phyloP scores from a whole-genome alignment of 2,329 filamentous ascomycete genomes.

The Escovopsis sp. region DNA sequence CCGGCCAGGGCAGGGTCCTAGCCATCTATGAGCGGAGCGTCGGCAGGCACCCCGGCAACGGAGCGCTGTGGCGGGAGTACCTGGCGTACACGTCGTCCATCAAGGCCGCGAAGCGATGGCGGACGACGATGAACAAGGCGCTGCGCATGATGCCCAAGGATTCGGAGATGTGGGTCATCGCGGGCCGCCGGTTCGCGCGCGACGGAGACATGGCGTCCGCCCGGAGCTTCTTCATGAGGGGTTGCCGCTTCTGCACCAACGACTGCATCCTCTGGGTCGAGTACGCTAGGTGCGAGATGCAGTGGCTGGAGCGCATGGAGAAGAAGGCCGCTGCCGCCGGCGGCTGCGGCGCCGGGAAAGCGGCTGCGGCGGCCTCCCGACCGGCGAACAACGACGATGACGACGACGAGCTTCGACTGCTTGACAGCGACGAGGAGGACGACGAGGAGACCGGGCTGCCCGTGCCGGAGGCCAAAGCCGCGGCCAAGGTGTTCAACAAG shows the following conservation, averaged over 20 bases:
- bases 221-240: conserved; percentile 73
- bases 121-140: conserved; percentile 49
- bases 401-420: conserved; percentile 30
- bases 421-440: conserved; percentile 30
- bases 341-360: conserved; percentile 13
- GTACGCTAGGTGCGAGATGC: conserved; percentile 83
- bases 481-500: conserved; percentile 31
- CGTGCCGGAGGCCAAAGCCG: conserved; percentile 29
- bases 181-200: conserved; percentile 60
- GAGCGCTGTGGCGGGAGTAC: conserved; percentile 80
- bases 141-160: conserved; percentile 78
- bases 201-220: conserved; percentile 81
- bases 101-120: conserved; percentile 52
- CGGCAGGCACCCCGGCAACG: conserved; percentile 66
- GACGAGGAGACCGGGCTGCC: conserved; percentile 27
- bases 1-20: conserved; percentile 71
- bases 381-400: conserved; percentile 24
- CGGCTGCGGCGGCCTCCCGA: conserved; percentile 27
- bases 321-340: conserved; percentile 45
- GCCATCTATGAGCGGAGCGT: conserved; percentile 80
- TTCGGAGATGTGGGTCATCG: conserved; percentile 73
- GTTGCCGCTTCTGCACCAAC: conserved; percentile 73
- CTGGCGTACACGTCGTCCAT: conserved; percentile 63
- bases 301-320: conserved; percentile 74
- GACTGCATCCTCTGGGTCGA: conserved; percentile 70